Evolutionary conservation across 352 stramenopile genomes (phyloP), one percentile per base, ranked within the genome.

Genomic region (Pseudoperonospora humuli): DNA sequence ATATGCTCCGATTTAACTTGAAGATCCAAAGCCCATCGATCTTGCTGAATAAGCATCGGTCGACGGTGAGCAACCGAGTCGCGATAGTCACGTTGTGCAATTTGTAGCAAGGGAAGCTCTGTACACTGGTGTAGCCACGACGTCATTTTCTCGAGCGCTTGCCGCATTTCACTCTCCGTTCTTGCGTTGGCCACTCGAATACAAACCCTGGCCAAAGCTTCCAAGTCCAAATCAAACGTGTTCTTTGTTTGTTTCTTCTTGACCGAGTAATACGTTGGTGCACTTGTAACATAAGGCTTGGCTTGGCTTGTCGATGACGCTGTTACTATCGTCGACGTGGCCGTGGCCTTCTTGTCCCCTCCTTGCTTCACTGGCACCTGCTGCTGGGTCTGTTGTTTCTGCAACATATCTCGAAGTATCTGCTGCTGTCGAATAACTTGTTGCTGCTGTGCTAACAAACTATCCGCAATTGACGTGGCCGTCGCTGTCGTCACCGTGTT

Each of bases 1-100:
- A 79, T 66, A 14, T 53, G 68, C 20, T 75, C 73, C 13, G 60
- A 78, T 57, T 86, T 86, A 6, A 68, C 60, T 31, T 86, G 57
- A 11, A 88, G 50, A 35, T 86, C 76, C 13, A 53, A 33, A 2
- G 61, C 47, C 74, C 76, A 89, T 29, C 60, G 50, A 2, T 54
- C 37, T 14, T 60, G 50, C 14, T 69, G 56, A 14, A 70, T 56
- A 21, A 86, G 50, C 47, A 60, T 36, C 3, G 54, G 56, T 3
- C 66, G 65, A 20, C 70, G 70, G 13, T 50, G 48, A 0, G 52
- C 35, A 35, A 81, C 41, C 0, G 67, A 66, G 13, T 77, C 58
- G 3, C 53, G 51, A 23, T 81, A 78, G 37, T 89, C 76, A 13
- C 67, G 65, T 27, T 78, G 43, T 0, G 76, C 76, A 2, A 89